phyloP scores from a whole-genome alignment of 345 rosid genomes.

The Sisymbrium altissimum region DNA sequence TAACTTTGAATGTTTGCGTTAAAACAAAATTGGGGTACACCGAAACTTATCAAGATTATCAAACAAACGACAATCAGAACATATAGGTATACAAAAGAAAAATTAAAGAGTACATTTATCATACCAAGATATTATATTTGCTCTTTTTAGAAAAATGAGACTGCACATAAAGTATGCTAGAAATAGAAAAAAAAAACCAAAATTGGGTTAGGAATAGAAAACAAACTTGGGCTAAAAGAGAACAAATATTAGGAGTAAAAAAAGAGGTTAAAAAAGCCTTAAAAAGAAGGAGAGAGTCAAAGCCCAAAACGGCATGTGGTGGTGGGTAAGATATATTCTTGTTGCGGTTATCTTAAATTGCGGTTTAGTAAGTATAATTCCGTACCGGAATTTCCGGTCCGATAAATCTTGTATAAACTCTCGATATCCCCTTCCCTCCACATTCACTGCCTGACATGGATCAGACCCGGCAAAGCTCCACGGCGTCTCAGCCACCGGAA shows the following conservation, averaged over 20 bases:
- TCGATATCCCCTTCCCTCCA: slow-evolving; percentile 27
- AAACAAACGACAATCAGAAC: neutral
- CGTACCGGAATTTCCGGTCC: slow-evolving; percentile 8
- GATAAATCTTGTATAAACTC: slow-evolving; percentile 15
- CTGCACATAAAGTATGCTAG: neutral
- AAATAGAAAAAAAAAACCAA: neutral
- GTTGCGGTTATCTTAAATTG: neutral
- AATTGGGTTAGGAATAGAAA: neutral
- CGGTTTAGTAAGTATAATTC: neutral
- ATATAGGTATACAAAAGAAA: too few relatives aligned
- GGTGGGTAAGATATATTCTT: neutral
- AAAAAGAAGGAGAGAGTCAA: neutral
- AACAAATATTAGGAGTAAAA: neutral
- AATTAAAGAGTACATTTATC: too few relatives aligned
- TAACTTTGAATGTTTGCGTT: neutral
- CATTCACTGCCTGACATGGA: slow-evolving; percentile 23
- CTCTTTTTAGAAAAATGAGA: neutral
- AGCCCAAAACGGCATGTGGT: neutral
- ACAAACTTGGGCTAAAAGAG: neutral
- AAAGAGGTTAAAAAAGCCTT: neutral
- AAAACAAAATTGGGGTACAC: neutral
- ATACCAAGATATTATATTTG: too few relatives aligned
- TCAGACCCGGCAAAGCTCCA: slow-evolving; percentile 28
- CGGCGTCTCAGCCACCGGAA: slow-evolving; percentile 37
- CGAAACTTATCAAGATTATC: neutral